A percentile compares a stretch with the other conserved stretches of the same genome.
Conservation (phyloP, 2,329 filamentous ascomycete species). For the Delphinella strobiligena region DNA sequence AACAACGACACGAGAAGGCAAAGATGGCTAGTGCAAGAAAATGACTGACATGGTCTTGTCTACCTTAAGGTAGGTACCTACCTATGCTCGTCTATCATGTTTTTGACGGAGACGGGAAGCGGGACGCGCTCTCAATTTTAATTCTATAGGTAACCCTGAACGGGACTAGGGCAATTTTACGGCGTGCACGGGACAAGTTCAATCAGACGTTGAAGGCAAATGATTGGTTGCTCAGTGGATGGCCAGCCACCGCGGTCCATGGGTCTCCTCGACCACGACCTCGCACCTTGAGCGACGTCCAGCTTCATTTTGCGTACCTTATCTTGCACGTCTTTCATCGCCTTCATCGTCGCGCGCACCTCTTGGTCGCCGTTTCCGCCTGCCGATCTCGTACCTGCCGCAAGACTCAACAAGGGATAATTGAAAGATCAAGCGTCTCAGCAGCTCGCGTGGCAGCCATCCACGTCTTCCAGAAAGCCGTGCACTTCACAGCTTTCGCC, state of each 20-base stretch:
- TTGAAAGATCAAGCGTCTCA: background rate
- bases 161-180: background rate
- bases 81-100: too few species aligned
- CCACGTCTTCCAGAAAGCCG: background rate
- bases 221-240: background rate
- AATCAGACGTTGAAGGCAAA: background rate
- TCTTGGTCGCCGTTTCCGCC: background rate
- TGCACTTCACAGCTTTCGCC: too few species aligned
- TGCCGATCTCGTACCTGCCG: background rate
- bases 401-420: background rate
- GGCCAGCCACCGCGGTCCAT: background rate
- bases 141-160: background rate
- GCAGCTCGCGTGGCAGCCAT: background rate
- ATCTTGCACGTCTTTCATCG: background rate
- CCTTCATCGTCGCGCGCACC: background rate
- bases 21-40: too few species aligned
- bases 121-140: too few species aligned
- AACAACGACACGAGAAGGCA: too few species aligned
- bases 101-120: too few species aligned
- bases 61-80: too few species aligned
- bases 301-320: background rate
- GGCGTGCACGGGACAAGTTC: background rate
- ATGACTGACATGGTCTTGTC: too few species aligned
- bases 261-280: background rate
- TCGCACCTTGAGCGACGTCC: background rate